Base-by-base conservation (phyloP, 2,329 filamentous ascomycete genomes). In the Didymella keratinophila region DNA sequence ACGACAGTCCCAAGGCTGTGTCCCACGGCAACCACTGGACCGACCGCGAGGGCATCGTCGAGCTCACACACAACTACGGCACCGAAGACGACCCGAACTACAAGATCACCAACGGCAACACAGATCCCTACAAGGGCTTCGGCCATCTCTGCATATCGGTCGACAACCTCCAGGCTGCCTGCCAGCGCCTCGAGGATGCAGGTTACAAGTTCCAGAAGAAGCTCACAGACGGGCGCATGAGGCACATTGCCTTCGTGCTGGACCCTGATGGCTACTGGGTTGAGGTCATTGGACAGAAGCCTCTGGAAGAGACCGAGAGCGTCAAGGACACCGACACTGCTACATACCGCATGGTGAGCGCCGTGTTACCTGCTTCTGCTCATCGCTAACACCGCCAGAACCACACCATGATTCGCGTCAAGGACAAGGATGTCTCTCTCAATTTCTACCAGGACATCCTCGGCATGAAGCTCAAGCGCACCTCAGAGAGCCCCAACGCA, bases 131-230 rank as follows among this genome's bases (percentile, higher is more conserved):
- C 83, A 89, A 92, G 81, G 77, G 92, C 81, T 83, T 95, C 73
- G 93, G 93, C 3, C 94, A 98, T 77, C 87, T 93, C 21, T 94
- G 91, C 71, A 88, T 98, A 74, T 80, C 79, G 9, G 82, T 84
- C 14, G 82, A 84, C 69, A 83, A 84, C 60, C 89, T 97, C 63
- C 91, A 96, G 80, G 92, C 90, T 3, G 93, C 94, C 2, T 98
- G 95, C 82, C 82, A 93, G 81, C 86, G 93, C 56, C 85, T 99
- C 60, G 92, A 96, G 77, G 90, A 94, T 73, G 93, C 90, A 7
- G 93, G 93, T 0, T 97, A 97, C 80, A 86, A 85, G 63, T 99
- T 98, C 80, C 92, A 98, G 83, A 98, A 98, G 87, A 96, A 92
- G 80, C 82, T 98, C 56, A 87, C 87, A 0, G 94, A 98, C 66